These are phyloP conservation scores for Ascochyta koolunga DNA, from an alignment of 2,329 filamentous ascomycete species.

Conservation along the genomic window DNA sequence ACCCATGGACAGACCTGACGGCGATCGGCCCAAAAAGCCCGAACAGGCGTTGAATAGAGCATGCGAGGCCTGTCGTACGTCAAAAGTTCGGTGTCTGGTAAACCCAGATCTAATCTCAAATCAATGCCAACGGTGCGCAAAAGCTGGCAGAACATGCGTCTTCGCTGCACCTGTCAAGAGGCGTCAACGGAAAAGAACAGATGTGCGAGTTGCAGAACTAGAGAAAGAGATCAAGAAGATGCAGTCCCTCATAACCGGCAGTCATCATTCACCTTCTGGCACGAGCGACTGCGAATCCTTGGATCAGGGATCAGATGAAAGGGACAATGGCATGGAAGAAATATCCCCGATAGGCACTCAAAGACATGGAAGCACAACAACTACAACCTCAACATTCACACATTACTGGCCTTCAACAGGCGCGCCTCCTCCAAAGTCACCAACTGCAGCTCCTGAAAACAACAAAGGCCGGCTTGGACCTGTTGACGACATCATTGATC, in stretches of 20 bases:
- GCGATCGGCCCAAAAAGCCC: slow-evolving; percentile 26
- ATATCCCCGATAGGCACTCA: slow-evolving; percentile 19
- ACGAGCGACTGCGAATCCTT: slow-evolving; percentile 37
- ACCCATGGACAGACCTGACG: slow-evolving; percentile 20
- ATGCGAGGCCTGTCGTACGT: slow-evolving; percentile 45
- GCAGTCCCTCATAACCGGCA: slow-evolving; percentile 38
- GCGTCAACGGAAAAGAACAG: slow-evolving; percentile 45
- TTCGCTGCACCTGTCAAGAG: slow-evolving; percentile 46
- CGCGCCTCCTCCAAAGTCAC: slow-evolving; percentile 7
- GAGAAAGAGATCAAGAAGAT: slow-evolving; percentile 46
- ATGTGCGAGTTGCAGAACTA: slow-evolving; percentile 45
- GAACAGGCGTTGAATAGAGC: slow-evolving; percentile 44
- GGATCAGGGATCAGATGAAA: slow-evolving; percentile 34
- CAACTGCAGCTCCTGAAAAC: slow-evolving; percentile 2
- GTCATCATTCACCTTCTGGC: slow-evolving; percentile 30
- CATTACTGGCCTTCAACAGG: slow-evolving; percentile 14
- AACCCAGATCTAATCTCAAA: slow-evolving; percentile 32
- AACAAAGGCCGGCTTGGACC: slow-evolving; percentile 29
- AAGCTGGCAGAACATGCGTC: slow-evolving; percentile 39
- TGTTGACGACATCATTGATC: slow-evolving; percentile 44
- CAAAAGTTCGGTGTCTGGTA: slow-evolving; percentile 44
- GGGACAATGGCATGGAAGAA: slow-evolving; percentile 20
- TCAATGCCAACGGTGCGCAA: slow-evolving; percentile 46
- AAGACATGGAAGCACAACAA: slow-evolving; percentile 18
- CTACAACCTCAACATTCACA: slow-evolving; percentile 12